phyloP scores from a whole-genome alignment of 2,329 filamentous ascomycete genomes.

The Aspergillus felis region DNA sequence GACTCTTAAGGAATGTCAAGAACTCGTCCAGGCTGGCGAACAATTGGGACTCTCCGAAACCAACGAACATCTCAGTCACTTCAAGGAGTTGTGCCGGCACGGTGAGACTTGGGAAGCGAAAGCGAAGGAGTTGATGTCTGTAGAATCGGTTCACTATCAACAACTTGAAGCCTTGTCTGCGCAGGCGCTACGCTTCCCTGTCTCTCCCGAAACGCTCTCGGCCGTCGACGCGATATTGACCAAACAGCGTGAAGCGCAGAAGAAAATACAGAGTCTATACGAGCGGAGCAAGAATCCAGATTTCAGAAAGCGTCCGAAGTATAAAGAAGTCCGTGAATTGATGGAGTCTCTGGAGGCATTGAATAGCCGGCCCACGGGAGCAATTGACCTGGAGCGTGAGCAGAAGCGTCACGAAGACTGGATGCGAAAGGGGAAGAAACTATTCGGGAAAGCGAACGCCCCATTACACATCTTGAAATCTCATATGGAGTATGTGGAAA shows the following conservation, averaged over 20 bases:
- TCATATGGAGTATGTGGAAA: constrained; percentile 89
- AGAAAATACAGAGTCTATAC: constrained; percentile 77
- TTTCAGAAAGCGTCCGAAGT: constrained; percentile 75
- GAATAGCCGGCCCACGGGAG: constrained; percentile 87
- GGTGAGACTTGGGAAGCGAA: constrained; percentile 91
- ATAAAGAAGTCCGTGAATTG: constrained; percentile 83
- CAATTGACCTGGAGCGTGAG: constrained; percentile 88
- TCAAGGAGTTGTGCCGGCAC: constrained; percentile 69
- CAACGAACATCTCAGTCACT: constrained; percentile 74
- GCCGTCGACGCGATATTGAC: constrained; percentile 87
- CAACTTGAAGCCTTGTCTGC: constrained; percentile 87
- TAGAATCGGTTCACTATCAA: constrained; percentile 86
- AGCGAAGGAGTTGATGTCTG: constrained; percentile 86
- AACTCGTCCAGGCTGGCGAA: constrained; percentile 72
- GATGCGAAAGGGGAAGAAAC: constrained; percentile 97
- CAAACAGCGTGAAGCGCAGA: constrained; percentile 92
- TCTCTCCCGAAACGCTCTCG: constrained; percentile 73
- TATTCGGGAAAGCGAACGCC: constrained; percentile 97
- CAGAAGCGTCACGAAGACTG: constrained; percentile 95
- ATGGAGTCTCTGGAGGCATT: constrained; percentile 83
- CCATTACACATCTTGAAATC: constrained; percentile 91
- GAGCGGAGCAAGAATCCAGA: constrained; percentile 72
- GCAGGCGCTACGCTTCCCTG: constrained; percentile 76
- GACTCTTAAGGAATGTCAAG: constrained; percentile 71
- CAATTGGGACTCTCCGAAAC: constrained; percentile 73